Evolutionary conservation across 2,329 filamentous ascomycete genomes (phyloP).

Genomic region (Nannizziopsis arthrosporioides): DNA sequence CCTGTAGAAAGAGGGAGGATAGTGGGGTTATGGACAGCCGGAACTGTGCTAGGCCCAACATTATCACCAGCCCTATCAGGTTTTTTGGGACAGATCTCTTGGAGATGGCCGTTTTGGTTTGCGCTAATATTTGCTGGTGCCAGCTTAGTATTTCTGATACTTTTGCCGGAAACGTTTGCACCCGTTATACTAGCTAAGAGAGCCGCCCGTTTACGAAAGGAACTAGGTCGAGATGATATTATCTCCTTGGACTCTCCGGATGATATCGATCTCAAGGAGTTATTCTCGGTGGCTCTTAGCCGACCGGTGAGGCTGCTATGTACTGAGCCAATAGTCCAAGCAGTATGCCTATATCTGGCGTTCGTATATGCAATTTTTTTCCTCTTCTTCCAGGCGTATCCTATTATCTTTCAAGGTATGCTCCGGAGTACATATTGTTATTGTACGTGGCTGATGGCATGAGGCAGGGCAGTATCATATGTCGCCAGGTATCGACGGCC

Average conservation of each 20-base stretch:
- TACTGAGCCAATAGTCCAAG: slow-evolving; percentile 17
- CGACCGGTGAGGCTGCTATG: slow-evolving; percentile 18
- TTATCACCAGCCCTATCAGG: slow-evolving; percentile 37
- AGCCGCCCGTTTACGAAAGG: slow-evolving; percentile 22
- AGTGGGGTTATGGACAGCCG: slow-evolving; percentile 27
- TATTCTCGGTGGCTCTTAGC: slow-evolving; percentile 15
- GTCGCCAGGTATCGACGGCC: slow-evolving; percentile 10
- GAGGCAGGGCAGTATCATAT: slow-evolving; percentile 11
- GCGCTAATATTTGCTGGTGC: slow-evolving; percentile 52
- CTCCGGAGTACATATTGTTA: neutral
- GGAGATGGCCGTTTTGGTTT: slow-evolving; percentile 44
- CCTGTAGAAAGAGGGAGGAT: slow-evolving; percentile 30
- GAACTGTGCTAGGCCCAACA: slow-evolving; percentile 32
- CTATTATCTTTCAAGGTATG: slow-evolving; percentile 9
- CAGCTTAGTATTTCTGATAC: slow-evolving; percentile 44
- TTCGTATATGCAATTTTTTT: slow-evolving; percentile 16
- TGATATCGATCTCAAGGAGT: slow-evolving; percentile 2
- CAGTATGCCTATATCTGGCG: slow-evolving; percentile 18
- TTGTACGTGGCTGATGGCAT: neutral
- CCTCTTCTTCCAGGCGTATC: slow-evolving; percentile 12
- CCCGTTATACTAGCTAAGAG: slow-evolving; percentile 48
- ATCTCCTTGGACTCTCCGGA: neutral
- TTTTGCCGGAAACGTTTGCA: slow-evolving; percentile 53
- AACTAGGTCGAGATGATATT: slow-evolving; percentile 5
- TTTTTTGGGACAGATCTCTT: slow-evolving; percentile 22